Base-by-base conservation (phyloP, 2,329 filamentous ascomycete genomes). In the Botrytis paeoniae region DNA sequence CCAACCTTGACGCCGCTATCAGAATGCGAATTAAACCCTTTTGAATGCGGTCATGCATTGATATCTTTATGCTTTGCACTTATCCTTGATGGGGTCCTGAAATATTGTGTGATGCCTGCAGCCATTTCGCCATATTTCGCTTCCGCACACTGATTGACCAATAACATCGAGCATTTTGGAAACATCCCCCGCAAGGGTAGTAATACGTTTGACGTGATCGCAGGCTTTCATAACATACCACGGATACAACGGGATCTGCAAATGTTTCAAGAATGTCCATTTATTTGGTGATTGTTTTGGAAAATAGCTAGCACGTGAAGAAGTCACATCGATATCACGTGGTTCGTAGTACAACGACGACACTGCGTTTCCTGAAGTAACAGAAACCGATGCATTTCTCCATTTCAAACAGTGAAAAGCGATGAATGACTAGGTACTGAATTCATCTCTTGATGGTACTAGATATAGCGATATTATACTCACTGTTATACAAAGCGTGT, bases 51-150 rank as follows among this genome's bases (percentile, higher is more conserved):
- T 20, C 43, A 66, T 51, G 45, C 45, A 66, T 29, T 16, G 63
- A 65, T n/a, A 20, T 51, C 32, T 66, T 51, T 66, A 66, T 29
- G 32, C 43, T 66, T 51, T 35, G 14, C 22, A 51, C 45, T 41
- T 32, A 59, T 25, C n/a, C 51, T 18, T 39, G n/a, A 43, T 16
- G 25, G 12, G 5, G 41, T 41, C n/a, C 37, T 29, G 65, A 69
- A 32, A 69, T 41, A 69, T 69, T 69, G 65, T 69, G 65, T 59
- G 65, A 69, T 69, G 65, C 3, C 45, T 57, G 65, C 65, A 69
- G 37, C 29, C 48, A 69, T 69, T 59, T 59, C 65, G 37, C 65
- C 48, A 69, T 69, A 51, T 69, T 59, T 57, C 37, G 48, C 65
- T 69, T 69, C 63, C 32, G 32, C 35, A 59, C 20, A 29, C 48